Percentiles rank a stretch among this genome's conserved stretches.
Conservation (phyloP, 371 early-diverging fungal species). For the Blakeslea trispora region DNA sequence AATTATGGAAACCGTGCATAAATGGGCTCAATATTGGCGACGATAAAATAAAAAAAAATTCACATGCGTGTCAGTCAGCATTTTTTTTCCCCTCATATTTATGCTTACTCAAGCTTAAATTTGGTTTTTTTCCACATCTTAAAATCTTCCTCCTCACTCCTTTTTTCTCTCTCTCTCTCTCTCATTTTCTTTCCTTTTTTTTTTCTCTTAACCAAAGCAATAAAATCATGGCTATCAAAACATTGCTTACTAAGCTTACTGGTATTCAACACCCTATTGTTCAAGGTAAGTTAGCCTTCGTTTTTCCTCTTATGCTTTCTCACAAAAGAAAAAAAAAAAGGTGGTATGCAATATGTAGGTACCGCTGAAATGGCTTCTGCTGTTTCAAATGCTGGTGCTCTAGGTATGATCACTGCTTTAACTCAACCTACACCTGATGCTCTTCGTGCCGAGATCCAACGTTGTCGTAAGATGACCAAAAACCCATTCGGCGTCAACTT, state of each 20-base stretch:
- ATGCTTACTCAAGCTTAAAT: background rate
- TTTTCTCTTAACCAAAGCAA: constrained; percentile 8
- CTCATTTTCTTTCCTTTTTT: constrained; percentile 12
- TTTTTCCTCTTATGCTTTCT: background rate
- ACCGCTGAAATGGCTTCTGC: constrained; percentile 80
- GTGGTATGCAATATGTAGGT: constrained; percentile 58
- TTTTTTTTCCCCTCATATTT: background rate
- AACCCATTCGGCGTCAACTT: constrained; percentile 84
- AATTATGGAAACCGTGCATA: constrained; percentile 96
- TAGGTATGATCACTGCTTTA: constrained; percentile 89
- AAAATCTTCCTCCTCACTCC: constrained; percentile 6
- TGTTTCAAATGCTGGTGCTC: constrained; percentile 97
- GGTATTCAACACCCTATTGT: constrained; percentile 74
- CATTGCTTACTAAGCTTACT: constrained; percentile 63
- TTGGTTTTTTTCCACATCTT: background rate
- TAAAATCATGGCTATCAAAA: constrained; percentile 58
- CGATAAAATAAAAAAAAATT: constrained; percentile 39
- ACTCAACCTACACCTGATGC: constrained; percentile 88
- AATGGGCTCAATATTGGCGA: constrained; percentile 91
- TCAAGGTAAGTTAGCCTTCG: constrained; percentile 34
- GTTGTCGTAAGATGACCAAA: constrained; percentile 73
- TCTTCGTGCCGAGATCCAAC: constrained; percentile 69
- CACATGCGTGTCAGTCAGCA: background rate
- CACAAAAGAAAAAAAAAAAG: constrained; percentile 7
- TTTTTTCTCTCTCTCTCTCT: constrained; percentile 13